Percentiles rank a stretch among this genome's conserved stretches.
phyloP scores from a whole-genome alignment of 2,329 filamentous ascomycete species.

The Colletotrichum sp. region DNA sequence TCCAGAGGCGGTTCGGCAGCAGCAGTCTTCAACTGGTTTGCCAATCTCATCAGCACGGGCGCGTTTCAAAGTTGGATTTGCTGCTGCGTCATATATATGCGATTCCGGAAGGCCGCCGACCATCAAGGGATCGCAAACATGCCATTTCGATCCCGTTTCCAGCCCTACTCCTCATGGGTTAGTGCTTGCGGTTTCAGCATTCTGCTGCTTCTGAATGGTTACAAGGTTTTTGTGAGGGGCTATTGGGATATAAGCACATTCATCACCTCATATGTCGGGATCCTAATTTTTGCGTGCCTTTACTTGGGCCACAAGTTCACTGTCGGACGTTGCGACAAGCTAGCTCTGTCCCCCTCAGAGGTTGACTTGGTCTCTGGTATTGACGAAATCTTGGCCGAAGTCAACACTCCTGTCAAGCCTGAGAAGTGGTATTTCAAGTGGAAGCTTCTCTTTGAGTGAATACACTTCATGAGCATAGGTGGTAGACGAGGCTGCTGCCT shows the following conservation, averaged over 20 bases:
- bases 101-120: slow-evolving; percentile 55
- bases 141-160: background rate
- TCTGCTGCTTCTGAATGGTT: slow-evolving; percentile 71
- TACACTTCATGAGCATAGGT: background rate
- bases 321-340: background rate
- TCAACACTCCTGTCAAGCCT: background rate
- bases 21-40: slow-evolving; percentile 67
- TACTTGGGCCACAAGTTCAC: slow-evolving; percentile 56
- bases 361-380: background rate
- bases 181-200: slow-evolving; percentile 38
- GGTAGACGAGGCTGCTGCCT: background rate
- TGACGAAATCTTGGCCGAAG: background rate
- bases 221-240: slow-evolving; percentile 66
- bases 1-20: slow-evolving; percentile 48
- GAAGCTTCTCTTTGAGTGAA: background rate
- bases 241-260: slow-evolving; percentile 65
- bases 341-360: background rate
- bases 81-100: slow-evolving; percentile 61
- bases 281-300: slow-evolving; percentile 66
- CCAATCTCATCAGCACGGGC: slow-evolving; percentile 57
- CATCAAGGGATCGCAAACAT: background rate
- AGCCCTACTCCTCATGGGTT: background rate
- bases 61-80: slow-evolving; percentile 60
- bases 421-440: background rate
- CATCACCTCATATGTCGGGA: slow-evolving; percentile 67